Evolutionary conservation across 2,329 filamentous ascomycete genomes (phyloP).

Genomic region (Trichoderma polysporum): DNA sequence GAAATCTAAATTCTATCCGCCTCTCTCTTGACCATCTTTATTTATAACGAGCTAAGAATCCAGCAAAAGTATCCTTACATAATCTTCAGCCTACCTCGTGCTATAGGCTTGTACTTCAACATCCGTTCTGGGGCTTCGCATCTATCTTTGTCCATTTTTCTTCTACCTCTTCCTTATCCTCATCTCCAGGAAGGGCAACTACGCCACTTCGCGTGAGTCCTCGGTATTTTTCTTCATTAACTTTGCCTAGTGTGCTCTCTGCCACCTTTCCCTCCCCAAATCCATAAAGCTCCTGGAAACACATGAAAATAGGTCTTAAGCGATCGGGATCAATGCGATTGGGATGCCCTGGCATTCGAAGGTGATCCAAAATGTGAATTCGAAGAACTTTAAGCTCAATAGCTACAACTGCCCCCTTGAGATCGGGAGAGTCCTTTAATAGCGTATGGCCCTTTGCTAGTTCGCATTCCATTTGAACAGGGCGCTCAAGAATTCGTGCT

Average conservation of each 20-base stretch:
- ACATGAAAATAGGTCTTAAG: slow-evolving; percentile 47
- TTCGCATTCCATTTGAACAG: slow-evolving; percentile 45
- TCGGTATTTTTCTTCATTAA: slow-evolving; percentile 36
- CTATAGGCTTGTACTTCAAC: neutral
- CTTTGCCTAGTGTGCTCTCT: slow-evolving; percentile 27
- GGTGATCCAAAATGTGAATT: slow-evolving; percentile 33
- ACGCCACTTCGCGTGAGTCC: slow-evolving; percentile 1
- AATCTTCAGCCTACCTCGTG: neutral
- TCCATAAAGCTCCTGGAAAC: slow-evolving; percentile 45
- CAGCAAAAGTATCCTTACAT: too few species aligned
- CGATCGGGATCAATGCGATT: slow-evolving; percentile 44
- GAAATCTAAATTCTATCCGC: too few species aligned
- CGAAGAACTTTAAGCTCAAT: slow-evolving; percentile 41
- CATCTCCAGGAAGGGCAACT: slow-evolving; percentile 12
- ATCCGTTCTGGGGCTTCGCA: neutral
- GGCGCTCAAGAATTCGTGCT: slow-evolving; percentile 39
- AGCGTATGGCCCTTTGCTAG: slow-evolving; percentile 35
- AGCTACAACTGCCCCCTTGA: slow-evolving; percentile 31
- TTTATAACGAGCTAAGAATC: too few species aligned
- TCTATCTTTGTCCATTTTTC: neutral
- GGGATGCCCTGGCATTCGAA: slow-evolving; percentile 37
- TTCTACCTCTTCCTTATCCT: slow-evolving; percentile 8
- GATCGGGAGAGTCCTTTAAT: slow-evolving; percentile 34
- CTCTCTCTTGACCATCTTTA: too few species aligned
- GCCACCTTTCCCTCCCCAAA: slow-evolving; percentile 30